Percentiles rank a stretch among this genome's conserved stretches.
Evolutionary conservation across 2,329 filamentous ascomycete species (phyloP).

Genomic region (Fusarium pseudograminearum): DNA sequence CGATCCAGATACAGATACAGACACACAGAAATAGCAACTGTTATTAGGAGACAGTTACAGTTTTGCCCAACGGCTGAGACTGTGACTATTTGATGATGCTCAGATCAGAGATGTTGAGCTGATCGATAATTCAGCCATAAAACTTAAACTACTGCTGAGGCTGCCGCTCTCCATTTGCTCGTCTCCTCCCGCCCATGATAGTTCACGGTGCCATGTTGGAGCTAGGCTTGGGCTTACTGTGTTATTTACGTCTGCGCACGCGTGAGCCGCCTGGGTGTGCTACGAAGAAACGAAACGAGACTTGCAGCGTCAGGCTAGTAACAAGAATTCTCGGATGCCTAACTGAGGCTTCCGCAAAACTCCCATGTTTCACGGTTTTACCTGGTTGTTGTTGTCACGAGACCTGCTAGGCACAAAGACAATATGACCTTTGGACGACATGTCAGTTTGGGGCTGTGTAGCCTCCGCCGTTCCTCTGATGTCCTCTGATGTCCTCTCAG

Average conservation of each 20-base stretch:
- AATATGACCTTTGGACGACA: constrained; percentile 24
- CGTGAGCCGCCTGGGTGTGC: constrained; percentile 20
- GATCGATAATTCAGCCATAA: constrained; percentile 24
- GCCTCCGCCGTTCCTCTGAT: constrained; percentile 13
- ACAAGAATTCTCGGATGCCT: constrained; percentile 30
- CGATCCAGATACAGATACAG: neutral
- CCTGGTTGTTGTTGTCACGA: constrained; percentile 25
- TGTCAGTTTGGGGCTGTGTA: constrained; percentile 26
- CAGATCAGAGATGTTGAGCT: constrained; percentile 8
- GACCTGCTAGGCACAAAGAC: constrained; percentile 14
- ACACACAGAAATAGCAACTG: neutral
- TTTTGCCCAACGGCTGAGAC: constrained; percentile 4
- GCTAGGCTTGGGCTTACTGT: constrained; percentile 35
- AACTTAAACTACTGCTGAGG: constrained; percentile 13
- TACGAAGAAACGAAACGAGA: constrained; percentile 1
- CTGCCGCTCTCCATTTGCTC: neutral
- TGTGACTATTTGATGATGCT: constrained; percentile 14
- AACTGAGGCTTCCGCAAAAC: constrained; percentile 27
- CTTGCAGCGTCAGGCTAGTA: constrained; percentile 13
- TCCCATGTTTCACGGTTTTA: constrained; percentile 32
- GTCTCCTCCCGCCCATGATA: constrained; percentile 1
- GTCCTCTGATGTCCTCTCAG: constrained; percentile 12
- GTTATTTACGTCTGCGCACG: constrained; percentile 16
- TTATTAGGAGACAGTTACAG: constrained; percentile 1
- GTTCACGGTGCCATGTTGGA: constrained; percentile 18